Conservation (phyloP, 2,329 filamentous ascomycete species). For the Cercospora citrullina region DNA sequence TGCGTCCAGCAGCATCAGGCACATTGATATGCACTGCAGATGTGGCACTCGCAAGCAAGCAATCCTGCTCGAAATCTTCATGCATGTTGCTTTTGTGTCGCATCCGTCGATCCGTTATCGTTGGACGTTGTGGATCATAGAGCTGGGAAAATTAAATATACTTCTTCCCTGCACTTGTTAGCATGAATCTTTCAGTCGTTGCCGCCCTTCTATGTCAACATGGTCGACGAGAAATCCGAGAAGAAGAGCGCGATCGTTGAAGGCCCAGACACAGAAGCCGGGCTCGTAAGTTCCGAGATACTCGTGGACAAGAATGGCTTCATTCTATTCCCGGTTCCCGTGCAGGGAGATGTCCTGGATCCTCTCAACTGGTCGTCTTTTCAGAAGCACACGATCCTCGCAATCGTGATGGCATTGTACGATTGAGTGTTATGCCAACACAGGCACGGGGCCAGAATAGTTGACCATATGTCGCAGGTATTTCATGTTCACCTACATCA, state of each 20-base stretch:
- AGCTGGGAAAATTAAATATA: background rate
- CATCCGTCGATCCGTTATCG: slow-evolving; percentile 1
- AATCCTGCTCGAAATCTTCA: background rate
- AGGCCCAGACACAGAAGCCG: slow-evolving; percentile 15
- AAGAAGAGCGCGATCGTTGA: slow-evolving; percentile 16
- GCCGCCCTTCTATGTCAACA: background rate
- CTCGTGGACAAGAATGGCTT: slow-evolving; percentile 24
- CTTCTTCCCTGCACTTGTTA: background rate
- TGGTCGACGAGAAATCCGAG: slow-evolving; percentile 15
- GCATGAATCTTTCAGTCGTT: background rate
- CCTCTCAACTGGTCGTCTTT: slow-evolving; percentile 24
- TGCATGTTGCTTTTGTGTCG: background rate
- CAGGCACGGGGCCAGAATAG: background rate
- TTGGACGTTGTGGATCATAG: background rate
- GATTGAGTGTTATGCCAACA: background rate
- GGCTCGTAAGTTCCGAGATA: slow-evolving; percentile 15
- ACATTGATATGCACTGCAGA: slow-evolving; percentile 9
- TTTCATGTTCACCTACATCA: slow-evolving; percentile 28
- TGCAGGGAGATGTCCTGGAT: slow-evolving; percentile 21
- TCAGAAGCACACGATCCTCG: slow-evolving; percentile 22
- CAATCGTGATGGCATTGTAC: slow-evolving; percentile 24
- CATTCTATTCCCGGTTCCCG: slow-evolving; percentile 21
- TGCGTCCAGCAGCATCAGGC: background rate
- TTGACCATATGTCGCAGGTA: slow-evolving; percentile 12
- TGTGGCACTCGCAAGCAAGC: slow-evolving; percentile 4